Conservation (phyloP, 345 rosid species). For the Sonneratia alba region DNA sequence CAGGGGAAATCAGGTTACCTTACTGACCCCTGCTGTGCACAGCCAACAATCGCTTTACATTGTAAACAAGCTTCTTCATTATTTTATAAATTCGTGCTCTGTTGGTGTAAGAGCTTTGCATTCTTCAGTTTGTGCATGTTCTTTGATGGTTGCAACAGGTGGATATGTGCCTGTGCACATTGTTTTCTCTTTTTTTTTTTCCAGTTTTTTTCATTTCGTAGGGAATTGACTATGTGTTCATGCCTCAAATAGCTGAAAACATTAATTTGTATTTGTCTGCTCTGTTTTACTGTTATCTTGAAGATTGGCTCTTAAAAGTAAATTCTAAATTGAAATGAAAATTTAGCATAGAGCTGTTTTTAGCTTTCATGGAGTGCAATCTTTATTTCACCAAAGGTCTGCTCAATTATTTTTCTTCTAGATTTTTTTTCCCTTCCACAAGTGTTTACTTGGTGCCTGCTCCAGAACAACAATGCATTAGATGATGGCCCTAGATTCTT, state of each 20-base stretch:
- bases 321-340: not conserved
- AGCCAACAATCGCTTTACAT: too few species aligned
- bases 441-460: not conserved
- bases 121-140: not conserved
- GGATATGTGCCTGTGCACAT: not conserved
- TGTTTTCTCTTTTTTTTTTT: not conserved
- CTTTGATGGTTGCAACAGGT: not conserved
- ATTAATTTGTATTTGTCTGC: not conserved
- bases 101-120: not conserved
- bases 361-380: not conserved
- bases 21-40: constrained; percentile 7
- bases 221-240: not conserved
- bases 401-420: not conserved
- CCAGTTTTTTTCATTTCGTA: not conserved
- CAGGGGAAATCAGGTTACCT: constrained; percentile 92
- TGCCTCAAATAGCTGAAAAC: not conserved
- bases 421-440: not conserved
- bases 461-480: not conserved
- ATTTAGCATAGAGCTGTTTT: not conserved
- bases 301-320: not conserved
- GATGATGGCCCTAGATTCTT: not conserved
- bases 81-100: not conserved
- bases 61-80: too few species aligned
- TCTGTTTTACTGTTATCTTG: not conserved
- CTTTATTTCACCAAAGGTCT: not conserved